These are phyloP conservation scores for Diplodia mutila DNA, from an alignment of 2,329 filamentous ascomycete species.

Conservation along the genomic window DNA sequence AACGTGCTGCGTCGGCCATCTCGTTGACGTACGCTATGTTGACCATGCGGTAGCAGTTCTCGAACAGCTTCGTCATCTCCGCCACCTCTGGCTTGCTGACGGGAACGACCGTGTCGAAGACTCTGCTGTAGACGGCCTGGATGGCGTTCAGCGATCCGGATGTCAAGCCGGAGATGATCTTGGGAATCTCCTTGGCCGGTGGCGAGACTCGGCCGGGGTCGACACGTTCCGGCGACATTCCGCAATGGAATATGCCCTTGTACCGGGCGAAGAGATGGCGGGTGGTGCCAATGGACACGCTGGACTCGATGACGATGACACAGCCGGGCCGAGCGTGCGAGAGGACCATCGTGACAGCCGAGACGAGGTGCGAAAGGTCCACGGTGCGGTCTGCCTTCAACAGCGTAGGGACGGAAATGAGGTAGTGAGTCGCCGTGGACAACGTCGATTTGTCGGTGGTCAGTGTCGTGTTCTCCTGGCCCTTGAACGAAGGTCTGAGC, in stretches of 20 bases:
- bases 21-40: constrained; percentile 61
- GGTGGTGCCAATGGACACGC: constrained; percentile 60
- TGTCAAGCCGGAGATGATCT: constrained; percentile 57
- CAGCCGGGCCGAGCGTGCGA: constrained; percentile 50
- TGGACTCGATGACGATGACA: constrained; percentile 58
- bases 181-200: constrained; percentile 52
- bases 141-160: constrained; percentile 53
- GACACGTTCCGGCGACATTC: constrained; percentile 41
- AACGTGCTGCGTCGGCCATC: constrained; percentile 58
- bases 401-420: constrained; percentile 59
- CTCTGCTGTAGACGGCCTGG: constrained; percentile 49
- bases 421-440: constrained; percentile 54
- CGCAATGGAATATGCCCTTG: constrained; percentile 12
- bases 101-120: constrained; percentile 54
- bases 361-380: constrained; percentile 53
- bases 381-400: constrained; percentile 53
- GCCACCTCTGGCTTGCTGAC: constrained; percentile 59
- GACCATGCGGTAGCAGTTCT: constrained; percentile 62
- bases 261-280: constrained; percentile 47
- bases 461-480: background rate
- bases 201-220: constrained; percentile 52
- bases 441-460: constrained; percentile 46
- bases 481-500: constrained; percentile 30
- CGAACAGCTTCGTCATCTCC: constrained; percentile 63
- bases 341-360: constrained; percentile 49